Conservation (phyloP, 768 basidiomycete species). For the Phanerochaete sordida region DNA sequence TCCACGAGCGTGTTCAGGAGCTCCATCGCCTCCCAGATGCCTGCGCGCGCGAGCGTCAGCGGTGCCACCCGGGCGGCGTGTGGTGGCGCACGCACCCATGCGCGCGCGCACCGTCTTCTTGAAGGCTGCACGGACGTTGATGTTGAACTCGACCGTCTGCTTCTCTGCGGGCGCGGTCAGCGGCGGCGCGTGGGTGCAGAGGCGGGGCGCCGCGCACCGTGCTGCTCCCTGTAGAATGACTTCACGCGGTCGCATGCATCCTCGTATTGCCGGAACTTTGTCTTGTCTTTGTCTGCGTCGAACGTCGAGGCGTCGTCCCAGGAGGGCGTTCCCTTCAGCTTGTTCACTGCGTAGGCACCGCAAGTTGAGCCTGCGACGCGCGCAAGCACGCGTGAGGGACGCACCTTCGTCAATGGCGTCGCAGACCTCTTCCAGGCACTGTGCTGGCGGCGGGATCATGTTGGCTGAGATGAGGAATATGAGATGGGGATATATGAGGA, state of each 20-base stretch:
- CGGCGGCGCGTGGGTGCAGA: background rate
- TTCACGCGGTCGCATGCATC: slow-evolving; percentile 76
- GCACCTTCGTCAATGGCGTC: slow-evolving; percentile 48
- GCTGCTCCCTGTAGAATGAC: slow-evolving; percentile 74
- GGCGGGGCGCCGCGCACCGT: slow-evolving; percentile 39
- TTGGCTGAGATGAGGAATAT: background rate
- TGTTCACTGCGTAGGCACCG: slow-evolving; percentile 50
- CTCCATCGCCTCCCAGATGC: slow-evolving; percentile 83
- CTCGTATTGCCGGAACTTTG: slow-evolving; percentile 69
- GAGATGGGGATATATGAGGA: background rate
- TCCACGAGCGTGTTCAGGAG: slow-evolving; percentile 84
- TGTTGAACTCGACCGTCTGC: slow-evolving; percentile 84
- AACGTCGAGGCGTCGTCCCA: slow-evolving; percentile 58
- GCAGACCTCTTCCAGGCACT: slow-evolving; percentile 37
- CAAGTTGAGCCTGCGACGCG: background rate
- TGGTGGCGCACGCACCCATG: slow-evolving; percentile 47
- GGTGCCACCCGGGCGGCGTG: background rate
- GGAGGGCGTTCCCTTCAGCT: slow-evolving; percentile 39
- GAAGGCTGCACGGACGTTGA: slow-evolving; percentile 73
- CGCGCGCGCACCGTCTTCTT: slow-evolving; percentile 60
- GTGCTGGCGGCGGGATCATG: slow-evolving; percentile 6
- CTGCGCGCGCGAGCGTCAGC: slow-evolving; percentile 14
- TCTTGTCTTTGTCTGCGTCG: slow-evolving; percentile 62
- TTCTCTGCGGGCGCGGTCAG: slow-evolving; percentile 52
- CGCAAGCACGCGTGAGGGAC: slow-evolving; percentile 11